These are phyloP conservation scores for Davidsoniella eucalypti DNA, from an alignment of 2,329 filamentous ascomycete species.

Conservation along the genomic window DNA sequence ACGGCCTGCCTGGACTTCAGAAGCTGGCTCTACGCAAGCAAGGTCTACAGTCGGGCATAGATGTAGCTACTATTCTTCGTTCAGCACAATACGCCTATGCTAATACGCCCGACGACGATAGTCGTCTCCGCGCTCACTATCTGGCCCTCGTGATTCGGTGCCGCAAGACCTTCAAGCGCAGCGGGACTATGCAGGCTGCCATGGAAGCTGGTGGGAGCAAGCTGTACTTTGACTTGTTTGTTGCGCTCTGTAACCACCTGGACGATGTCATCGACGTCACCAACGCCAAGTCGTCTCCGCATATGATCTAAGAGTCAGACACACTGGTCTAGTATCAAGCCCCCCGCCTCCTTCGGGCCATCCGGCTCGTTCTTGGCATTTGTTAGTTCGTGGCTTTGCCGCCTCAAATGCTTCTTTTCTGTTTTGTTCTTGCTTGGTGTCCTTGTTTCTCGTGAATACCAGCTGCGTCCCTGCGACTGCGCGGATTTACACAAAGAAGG, in stretches of 20 bases:
- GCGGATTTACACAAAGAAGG: no score
- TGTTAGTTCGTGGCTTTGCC: background rate
- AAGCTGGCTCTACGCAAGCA: slow-evolving; percentile 84
- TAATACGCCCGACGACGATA: slow-evolving; percentile 86
- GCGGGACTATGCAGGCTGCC: slow-evolving; percentile 96
- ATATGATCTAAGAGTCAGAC: slow-evolving; percentile 31
- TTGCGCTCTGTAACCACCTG: slow-evolving; percentile 95
- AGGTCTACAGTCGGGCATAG: slow-evolving; percentile 80
- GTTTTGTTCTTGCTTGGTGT: no score
- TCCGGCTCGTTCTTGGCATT: background rate
- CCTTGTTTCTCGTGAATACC: no score
- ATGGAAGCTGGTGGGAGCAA: slow-evolving; percentile 85
- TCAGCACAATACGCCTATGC: slow-evolving; percentile 91
- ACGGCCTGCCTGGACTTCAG: slow-evolving; percentile 86
- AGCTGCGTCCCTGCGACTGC: no score
- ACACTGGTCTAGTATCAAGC: no score
- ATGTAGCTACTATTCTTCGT: slow-evolving; percentile 78
- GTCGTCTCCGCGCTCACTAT: slow-evolving; percentile 86
- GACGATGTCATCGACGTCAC: slow-evolving; percentile 85
- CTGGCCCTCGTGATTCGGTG: slow-evolving; percentile 93
- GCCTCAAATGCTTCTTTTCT: background rate
- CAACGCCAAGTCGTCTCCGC: slow-evolving; percentile 42
- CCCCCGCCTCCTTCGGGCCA: no score
- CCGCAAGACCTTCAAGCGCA: slow-evolving; percentile 94
- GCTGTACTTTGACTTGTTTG: slow-evolving; percentile 96